These are phyloP conservation scores for Diplodia intermedia DNA, from an alignment of 2,329 filamentous ascomycete species.

Conservation along the genomic window DNA sequence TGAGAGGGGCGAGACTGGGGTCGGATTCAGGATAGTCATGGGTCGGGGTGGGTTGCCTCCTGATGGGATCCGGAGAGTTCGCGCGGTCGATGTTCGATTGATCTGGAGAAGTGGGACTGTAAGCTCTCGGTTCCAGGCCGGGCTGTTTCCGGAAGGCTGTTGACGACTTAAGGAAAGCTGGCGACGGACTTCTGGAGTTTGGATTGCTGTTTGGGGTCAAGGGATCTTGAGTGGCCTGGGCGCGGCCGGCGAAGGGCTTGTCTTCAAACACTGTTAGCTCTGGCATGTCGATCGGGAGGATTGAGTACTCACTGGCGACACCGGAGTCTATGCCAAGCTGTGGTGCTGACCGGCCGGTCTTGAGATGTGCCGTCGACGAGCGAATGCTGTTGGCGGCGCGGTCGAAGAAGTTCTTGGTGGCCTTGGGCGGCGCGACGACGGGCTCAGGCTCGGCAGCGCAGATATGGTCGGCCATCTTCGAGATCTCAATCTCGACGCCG, in stretches of 20 bases:
- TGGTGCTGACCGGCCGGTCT: constrained; percentile 55
- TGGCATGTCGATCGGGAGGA: not conserved
- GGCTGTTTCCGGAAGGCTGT: constrained; percentile 44
- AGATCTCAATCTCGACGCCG: constrained; percentile 75
- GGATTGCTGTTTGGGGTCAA: constrained; percentile 41
- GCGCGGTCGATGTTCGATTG: constrained; percentile 26
- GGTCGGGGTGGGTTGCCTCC: constrained; percentile 35
- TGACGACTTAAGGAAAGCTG: constrained; percentile 29
- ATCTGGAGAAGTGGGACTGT: constrained; percentile 44
- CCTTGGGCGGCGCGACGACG: constrained; percentile 30
- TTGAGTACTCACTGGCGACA: constrained; percentile 62
- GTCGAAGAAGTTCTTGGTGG: constrained; percentile 40
- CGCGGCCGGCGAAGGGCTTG: constrained; percentile 42
- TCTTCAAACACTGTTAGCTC: constrained; percentile 38
- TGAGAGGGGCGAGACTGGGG: constrained; percentile 56
- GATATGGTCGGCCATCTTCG: constrained; percentile 83
- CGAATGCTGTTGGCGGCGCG: constrained; percentile 42
- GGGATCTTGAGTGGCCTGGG: constrained; percentile 36
- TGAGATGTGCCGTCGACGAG: constrained; percentile 42
- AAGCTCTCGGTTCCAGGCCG: constrained; percentile 45
- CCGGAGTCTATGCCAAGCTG: constrained; percentile 64
- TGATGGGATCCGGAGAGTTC: constrained; percentile 12
- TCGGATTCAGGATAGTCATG: constrained; percentile 45
- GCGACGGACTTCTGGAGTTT: constrained; percentile 37
- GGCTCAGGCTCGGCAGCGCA: constrained; percentile 54